Evolutionary conservation across 192 early-diverging fungal species (phyloP).

Genomic region (Coemansia asiatica): DNA sequence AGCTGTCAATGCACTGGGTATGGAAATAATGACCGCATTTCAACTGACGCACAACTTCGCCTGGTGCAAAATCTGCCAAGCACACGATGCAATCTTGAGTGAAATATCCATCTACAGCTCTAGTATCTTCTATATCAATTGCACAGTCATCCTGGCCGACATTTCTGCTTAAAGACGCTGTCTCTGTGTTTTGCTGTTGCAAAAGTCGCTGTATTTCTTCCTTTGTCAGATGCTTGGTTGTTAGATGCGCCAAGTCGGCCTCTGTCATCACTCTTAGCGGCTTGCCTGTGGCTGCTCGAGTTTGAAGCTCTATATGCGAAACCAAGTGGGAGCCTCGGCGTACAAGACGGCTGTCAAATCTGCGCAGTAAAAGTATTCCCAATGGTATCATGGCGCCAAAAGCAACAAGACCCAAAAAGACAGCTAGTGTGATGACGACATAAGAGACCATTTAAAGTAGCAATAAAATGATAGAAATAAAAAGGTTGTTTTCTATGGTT

Average conservation of each 20-base stretch:
- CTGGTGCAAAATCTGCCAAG: conserved; percentile 8
- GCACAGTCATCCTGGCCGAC: no score
- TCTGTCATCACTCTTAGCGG: neutral
- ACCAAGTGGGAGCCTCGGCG: neutral
- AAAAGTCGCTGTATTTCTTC: neutral
- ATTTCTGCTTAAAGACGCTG: neutral
- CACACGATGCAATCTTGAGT: conserved; percentile 25
- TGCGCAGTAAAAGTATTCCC: no score
- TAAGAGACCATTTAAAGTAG: neutral
- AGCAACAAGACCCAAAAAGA: no score
- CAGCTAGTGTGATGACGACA: no score
- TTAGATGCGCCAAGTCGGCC: neutral
- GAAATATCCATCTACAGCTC: neutral
- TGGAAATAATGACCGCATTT: conserved; percentile 64
- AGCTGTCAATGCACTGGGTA: conserved; percentile 59
- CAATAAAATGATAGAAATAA: neutral
- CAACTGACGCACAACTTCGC: conserved; percentile 12
- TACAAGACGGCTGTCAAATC: neutral
- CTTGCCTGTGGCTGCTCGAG: neutral
- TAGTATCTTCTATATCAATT: neutral
- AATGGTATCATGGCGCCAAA: no score
- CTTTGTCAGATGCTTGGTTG: neutral
- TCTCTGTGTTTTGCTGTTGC: neutral
- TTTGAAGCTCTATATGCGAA: neutral
- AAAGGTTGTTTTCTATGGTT: neutral